Evolutionary conservation across 306 rosid genomes (phyloP), one percentile per base, ranked within the genome.

Genomic region (Albizia julibrissin): DNA sequence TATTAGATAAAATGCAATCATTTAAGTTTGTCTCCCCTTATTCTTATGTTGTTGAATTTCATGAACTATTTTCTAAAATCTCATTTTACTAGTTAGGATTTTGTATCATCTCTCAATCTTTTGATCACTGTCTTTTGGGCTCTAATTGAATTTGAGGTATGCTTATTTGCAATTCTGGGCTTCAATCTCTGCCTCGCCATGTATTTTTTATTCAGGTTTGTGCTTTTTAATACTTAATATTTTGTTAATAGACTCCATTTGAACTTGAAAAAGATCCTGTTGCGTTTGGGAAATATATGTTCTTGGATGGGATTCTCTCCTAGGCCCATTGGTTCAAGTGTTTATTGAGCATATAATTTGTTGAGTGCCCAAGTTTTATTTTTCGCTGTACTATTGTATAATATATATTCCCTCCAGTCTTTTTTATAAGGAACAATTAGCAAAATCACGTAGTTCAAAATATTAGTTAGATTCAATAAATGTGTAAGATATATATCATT

Each of bases 171-270:
- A 78, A 76, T 87, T 78, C 80, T 83, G 88, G 89, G 84, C 78
- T 81, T 81, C 86, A 27, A 77, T 84, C 82, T 83, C 86, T 89
- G 72, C 89, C 80, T 71, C 74, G 77, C 80, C 85, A 34, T 87
- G 2, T 82, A 70, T 86, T 82, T 86, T 83, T 82, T 76, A 79
- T 56, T 81, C 89, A 89, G 91, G 89, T 85, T 87, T 75, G 91
- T 85, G 78, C 79, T 80, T 87, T 82, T 74, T 21, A 46, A 61
- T 76, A 65, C 74, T 77, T 56, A 52, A 58, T 84, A 33, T 65
- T 77, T 62, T 83, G 70, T 37, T 69, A 82, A 71, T 74, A 66
- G 34, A 27, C 74, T 79, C 70, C 40, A n/a, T 80, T 43, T 65
- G 34, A 82, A 76, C 81, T 54, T 16, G 29, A 47, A 74, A 58